A percentile compares a stretch with the other conserved stretches of the same genome.
These are phyloP conservation scores for Acer saccharum DNA, from an alignment of 345 rosid species.

Conservation along the genomic window DNA sequence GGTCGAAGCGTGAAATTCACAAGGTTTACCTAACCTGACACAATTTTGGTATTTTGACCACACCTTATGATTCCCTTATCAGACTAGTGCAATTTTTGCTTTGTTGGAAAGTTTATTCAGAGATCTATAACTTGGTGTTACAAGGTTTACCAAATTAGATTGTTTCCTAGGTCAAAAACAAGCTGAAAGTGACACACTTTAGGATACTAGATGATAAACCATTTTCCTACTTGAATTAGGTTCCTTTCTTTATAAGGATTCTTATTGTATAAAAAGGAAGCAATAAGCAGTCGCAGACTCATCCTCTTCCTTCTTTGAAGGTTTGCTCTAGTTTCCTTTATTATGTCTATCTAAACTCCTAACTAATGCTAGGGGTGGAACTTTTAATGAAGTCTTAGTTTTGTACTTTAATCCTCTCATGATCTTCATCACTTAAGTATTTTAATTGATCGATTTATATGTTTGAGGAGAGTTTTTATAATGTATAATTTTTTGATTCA, in stretches of 20 bases:
- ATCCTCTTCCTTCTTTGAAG: neutral
- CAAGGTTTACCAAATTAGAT: neutral
- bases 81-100: neutral
- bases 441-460: too few species aligned
- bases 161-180: neutral
- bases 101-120: too few species aligned
- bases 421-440: too few species aligned
- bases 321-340: too few species aligned
- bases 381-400: too few species aligned
- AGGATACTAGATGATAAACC: neutral
- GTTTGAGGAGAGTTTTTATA: too few species aligned
- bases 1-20: neutral
- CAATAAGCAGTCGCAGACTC: neutral
- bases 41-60: neutral
- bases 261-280: neutral
- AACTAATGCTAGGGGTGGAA: too few species aligned
- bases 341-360: too few species aligned
- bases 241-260: neutral
- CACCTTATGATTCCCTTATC: neutral
- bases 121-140: neutral
- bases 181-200: neutral
- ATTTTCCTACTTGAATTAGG: neutral
- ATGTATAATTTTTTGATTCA: too few species aligned
- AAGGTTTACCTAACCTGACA: too few species aligned
- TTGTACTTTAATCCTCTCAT: too few species aligned